Evolutionary conservation across 1,284 basidiomycete genomes (phyloP), one percentile per base, ranked within the genome.

Genomic region (Pseudozyma pruni): DNA sequence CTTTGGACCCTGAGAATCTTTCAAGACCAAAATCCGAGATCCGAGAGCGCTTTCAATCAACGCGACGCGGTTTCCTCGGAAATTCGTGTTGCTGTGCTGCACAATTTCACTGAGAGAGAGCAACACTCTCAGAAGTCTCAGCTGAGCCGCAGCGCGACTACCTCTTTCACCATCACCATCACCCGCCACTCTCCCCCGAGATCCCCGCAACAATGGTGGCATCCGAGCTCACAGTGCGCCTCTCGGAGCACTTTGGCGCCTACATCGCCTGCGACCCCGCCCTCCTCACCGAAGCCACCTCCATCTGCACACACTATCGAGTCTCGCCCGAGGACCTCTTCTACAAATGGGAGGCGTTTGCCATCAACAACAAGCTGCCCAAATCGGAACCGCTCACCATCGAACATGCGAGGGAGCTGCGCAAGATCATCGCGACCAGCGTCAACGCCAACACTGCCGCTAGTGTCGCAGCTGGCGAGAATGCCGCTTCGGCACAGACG

Each of bases 321-420:
- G 54, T 76, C 43, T 43, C 63, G 9, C 63, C 76, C 13, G 51
- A 75, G 45, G 70, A 73, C 31, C 58, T 78, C 37, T 78, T 61
- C 41, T 78, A 75, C 58, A 76, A 77, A 53, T 75, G 61, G 57
- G 75, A 76, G 42, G 72, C 76, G 2, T 72, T 75, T 27, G 61
- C 71, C 11, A 40, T 77, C 53, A 67, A 72, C 48, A 50, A 72
- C 34, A 45, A 44, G 8, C 46, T 63, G 16, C 64, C 72, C 22
- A 53, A 55, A n/a, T 58, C 52, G 11, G 54, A 73, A 35, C 52
- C 69, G 1, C 33, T 63, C 0, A 69, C 60, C 8, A 41, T 75
- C 23, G 61, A 75, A 1, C 57, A 67, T 45, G 55, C 76, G 5
- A 49, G 69, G 10, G 64, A 72, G 54, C 51, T 78, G 17, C 43